Evolutionary conservation across 805 yeast species (phyloP), one percentile per base, ranked within the genome.

Genomic region (Saturnispora besseyi): DNA sequence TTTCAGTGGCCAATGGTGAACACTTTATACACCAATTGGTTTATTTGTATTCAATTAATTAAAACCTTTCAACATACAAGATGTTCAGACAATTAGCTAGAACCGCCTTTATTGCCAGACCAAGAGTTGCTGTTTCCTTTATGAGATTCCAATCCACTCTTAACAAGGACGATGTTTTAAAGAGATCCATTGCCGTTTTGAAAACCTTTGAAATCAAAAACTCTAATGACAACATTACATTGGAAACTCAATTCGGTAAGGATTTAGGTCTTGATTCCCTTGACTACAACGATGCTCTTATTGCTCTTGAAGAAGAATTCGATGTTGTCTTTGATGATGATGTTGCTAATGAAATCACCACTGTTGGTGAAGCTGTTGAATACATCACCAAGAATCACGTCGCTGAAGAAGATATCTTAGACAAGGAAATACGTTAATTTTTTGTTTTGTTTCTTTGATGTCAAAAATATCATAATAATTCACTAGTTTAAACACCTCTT

Each of bases 251-350:
- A 52, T 78, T 78, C 66, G 74, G 72, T 58, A 76, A 76, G 59
- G 95, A 87, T 62, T 77, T 87, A 58, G 91, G 90, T n/a, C 77
- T 87, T 64, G 99, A 91, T 69, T 87, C 96, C 9, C 77, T 91
- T 58, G 99, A 91, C 64, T 85, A 93, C 55, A 96, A 91, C 55
- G 99, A 91, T 73, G 90, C 93, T 50, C 77, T 93, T 60, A 96
- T 93, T 68, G 96, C 96, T 51, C 83, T 91, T 62, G 99, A 91
- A 75, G 96, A 90, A 75, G 90, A 83, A 66, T 83, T 83, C 57
- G 74, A 73, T 51, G 66, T 74, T 52, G 74, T 66, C 28, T 65
- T 67, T 48, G 69, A 65, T 46, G 71, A 67, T 55, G 63, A 67
- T 46, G 61, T 77, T 52, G 79, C 83, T 36, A 81, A 78, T 58